phyloP scores from a whole-genome alignment of 129 eudicot species.

The Flaveria ramosissima region DNA sequence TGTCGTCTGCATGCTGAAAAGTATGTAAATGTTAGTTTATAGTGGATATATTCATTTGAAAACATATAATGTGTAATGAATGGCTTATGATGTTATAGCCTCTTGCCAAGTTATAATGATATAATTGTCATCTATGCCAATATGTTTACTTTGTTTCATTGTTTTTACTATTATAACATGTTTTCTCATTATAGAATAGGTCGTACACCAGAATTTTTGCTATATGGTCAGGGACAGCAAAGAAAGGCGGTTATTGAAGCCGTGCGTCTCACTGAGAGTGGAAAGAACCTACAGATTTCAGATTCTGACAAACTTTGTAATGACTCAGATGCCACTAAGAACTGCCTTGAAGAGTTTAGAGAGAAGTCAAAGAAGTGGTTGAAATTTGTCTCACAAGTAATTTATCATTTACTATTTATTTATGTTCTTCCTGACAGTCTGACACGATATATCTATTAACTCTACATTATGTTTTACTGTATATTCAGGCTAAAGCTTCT shows the following conservation, averaged over 20 bases:
- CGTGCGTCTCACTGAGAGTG: slow-evolving; percentile 68
- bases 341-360: slow-evolving; percentile 59
- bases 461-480: slow-evolving; percentile 14
- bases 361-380: slow-evolving; percentile 95
- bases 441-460: not conserved
- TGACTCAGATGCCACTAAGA: slow-evolving; percentile 39
- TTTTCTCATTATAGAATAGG: slow-evolving; percentile 57
- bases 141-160: not conserved
- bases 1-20: slow-evolving; percentile 96
- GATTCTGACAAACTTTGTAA: slow-evolving; percentile 44
- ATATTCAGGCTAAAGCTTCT: slow-evolving; percentile 89
- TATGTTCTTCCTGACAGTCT: not conserved
- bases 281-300: slow-evolving; percentile 35
- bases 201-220: slow-evolving; percentile 77
- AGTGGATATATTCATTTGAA: not conserved
- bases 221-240: slow-evolving; percentile 97
- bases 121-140: slow-evolving; percentile 15
- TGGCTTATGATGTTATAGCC: slow-evolving; percentile 6
- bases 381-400: slow-evolving; percentile 81
- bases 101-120: not conserved
- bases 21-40: slow-evolving; percentile 41
- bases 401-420: slow-evolving; percentile 1
- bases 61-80: not conserved
- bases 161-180: slow-evolving; percentile 10
- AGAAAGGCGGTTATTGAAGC: slow-evolving; percentile 93